Conservation (phyloP, 179 eudicot genomes). For the Silene coronaria region DNA sequence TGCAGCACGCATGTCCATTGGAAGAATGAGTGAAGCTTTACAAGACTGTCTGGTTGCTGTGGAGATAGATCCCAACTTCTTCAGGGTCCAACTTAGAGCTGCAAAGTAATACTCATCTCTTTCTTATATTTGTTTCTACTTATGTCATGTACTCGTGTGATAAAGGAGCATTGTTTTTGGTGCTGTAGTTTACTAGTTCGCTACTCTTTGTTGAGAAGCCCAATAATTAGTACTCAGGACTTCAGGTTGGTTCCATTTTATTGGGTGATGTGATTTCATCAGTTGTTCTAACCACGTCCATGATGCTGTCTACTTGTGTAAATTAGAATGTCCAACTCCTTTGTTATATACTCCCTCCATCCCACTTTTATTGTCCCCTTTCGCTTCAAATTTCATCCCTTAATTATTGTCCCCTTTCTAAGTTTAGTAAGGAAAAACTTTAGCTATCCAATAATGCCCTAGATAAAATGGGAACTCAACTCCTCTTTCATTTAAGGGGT, state of each 20-base stretch:
- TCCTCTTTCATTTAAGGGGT: no score
- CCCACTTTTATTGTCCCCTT: no score
- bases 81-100: slow-evolving; percentile 73
- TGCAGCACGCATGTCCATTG: slow-evolving; percentile 74
- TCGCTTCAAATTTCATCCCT: no score
- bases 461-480: no score
- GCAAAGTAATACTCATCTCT: slow-evolving; percentile 57
- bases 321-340: neutral
- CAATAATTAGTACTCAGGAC: neutral
- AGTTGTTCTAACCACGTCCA: neutral
- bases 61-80: slow-evolving; percentile 64
- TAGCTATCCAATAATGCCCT: no score
- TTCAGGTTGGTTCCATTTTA: slow-evolving; percentile 4
- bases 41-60: slow-evolving; percentile 65
- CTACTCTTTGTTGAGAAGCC: neutral
- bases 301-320: neutral
- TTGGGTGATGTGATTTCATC: neutral
- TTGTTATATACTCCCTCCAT: no score
- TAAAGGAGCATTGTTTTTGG: neutral
- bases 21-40: slow-evolving; percentile 83
- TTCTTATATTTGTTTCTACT: neutral
- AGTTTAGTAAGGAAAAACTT: no score
- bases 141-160: neutral
- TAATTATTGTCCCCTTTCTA: no score
- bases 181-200: neutral